Base-by-base conservation (phyloP, 176 grass and related monocot species). In the Eragrostis curvula region DNA sequence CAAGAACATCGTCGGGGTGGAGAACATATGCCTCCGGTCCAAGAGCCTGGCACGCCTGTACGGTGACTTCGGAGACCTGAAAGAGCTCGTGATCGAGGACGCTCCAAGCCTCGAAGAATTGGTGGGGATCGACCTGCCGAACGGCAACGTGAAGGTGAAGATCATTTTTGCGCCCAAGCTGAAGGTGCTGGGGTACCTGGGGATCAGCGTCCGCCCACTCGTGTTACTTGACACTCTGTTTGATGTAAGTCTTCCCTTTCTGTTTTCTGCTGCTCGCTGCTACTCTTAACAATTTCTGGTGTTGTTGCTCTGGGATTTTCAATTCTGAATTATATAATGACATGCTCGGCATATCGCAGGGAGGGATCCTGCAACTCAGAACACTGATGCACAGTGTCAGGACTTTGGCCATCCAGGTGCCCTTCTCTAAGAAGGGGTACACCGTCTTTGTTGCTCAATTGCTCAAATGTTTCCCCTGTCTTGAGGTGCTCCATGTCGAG, bases 401-500 rank as follows among this genome's bases (percentile, higher is more conserved):
- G 53, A 85, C 82, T 59, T 70, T 89, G 77, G 69, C 70, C 12
- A 85, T 89, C 28, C 87, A 81, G 30, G 82, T 85, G 42, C 44
- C 87, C 20, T 89, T 85, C 70, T 75, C 77, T 2, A 77, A 80
- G 32, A 75, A 80, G 63, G 81, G 76, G 12, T 60, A 70, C 65
- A 74, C 43, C 23, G 9, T 53, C 52, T 79, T 85, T 39, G 82
- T 89, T 53, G 0, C 44, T 45, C 82, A 75, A 58, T 62, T 84
- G 82, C 87, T 89, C 42, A 84, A 68, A 63, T 89, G 82, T 51
- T 89, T 89, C 82, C 87, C 87, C 16, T 64, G 87, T 23, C 82
- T 89, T 7, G 77, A 89, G 82, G 12, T 20, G 7, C 87, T 89
- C 60, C 57, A 21, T 24, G 45, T 89, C 25, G 76, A 89, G 87